Evolutionary conservation across 163 green algal species (phyloP), one percentile per base, ranked within the genome.

Genomic region (Chlamydomonas reinhardtii): DNA sequence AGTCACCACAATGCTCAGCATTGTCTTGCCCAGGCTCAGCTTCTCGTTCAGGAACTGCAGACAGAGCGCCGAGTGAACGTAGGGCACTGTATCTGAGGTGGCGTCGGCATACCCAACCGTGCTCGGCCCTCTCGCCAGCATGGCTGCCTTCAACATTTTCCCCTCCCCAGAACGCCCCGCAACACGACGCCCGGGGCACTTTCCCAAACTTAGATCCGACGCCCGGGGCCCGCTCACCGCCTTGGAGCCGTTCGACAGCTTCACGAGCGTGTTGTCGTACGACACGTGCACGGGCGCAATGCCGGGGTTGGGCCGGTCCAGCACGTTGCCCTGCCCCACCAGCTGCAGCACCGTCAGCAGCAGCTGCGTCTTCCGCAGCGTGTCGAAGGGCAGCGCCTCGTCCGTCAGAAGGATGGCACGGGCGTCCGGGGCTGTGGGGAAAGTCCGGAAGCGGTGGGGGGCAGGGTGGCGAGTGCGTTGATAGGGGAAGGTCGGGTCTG

Each of bases 201-300:
- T n/a, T n/a, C n/a, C n/a, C n/a, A n/a, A n/a, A n/a, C n/a, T n/a
- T n/a, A n/a, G n/a, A n/a, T n/a, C n/a, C n/a, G n/a, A 48, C 39
- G 39, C 39, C 39, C 39, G 39, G 39, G 5, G 39, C 59, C 22
- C 19, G 11, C 59, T 66, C 34, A 81, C 74, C 74, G 25, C 29
- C 32, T 71, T 81, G 59, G 56, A 35, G 4, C 19, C 34, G 32
- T 34, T 8, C 32, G 75, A 61, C 27, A 83, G 76, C 29, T 37
- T 29, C 4, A 12, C 29, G 22, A 83, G 72, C 54, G 76, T 83
- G 76, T 74, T 83, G 37, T 83, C 76, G 76, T 73, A 83, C 54
- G 68, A 15, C 20, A 39, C 31, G 32, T 48, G 43, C 19, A 37
- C 25, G 32, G 75, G 29, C 32, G 61, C 32, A 16, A n/a, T 73